Evolutionary conservation across 2,329 filamentous ascomycete genomes (phyloP).

Genomic region (Lasiodiplodia hormozganensis): DNA sequence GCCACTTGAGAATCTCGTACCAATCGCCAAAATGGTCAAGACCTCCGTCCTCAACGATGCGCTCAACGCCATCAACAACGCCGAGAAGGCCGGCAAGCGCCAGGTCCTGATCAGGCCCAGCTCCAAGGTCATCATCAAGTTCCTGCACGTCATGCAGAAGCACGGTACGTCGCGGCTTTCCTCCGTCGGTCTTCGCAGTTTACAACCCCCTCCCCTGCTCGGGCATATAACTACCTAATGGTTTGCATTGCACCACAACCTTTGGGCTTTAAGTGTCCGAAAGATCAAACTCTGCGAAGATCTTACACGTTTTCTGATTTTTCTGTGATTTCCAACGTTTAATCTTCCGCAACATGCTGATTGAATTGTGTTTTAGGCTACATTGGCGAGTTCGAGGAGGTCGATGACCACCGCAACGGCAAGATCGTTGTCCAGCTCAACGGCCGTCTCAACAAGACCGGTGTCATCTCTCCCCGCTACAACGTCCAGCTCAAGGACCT

Average conservation of each 20-base stretch:
- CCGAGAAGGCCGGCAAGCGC: slow-evolving; percentile 99
- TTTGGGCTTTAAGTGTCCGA: slow-evolving; percentile 99
- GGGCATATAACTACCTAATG: slow-evolving; percentile 99
- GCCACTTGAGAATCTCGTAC: slow-evolving; percentile 81
- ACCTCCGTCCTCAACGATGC: slow-evolving; percentile 99
- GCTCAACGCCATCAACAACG: slow-evolving; percentile 99
- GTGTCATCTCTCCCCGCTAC: slow-evolving; percentile 99
- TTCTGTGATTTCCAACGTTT: slow-evolving; percentile 87
- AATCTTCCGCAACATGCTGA: slow-evolving; percentile 91
- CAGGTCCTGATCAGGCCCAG: slow-evolving; percentile 97
- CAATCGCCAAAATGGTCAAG: slow-evolving; percentile 92
- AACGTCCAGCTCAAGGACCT: slow-evolving; percentile 97
- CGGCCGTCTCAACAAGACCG: slow-evolving; percentile 98
- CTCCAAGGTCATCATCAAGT: slow-evolving; percentile 99
- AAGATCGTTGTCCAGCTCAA: slow-evolving; percentile 99
- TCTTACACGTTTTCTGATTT: slow-evolving; percentile 96
- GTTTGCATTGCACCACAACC: slow-evolving; percentile 81
- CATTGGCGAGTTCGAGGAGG: slow-evolving; percentile 99
- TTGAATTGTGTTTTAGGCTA: slow-evolving; percentile 69
- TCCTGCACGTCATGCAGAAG: slow-evolving; percentile 98
- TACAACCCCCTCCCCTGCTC: slow-evolving; percentile 59
- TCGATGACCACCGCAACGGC: slow-evolving; percentile 99
- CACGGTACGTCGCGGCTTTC: slow-evolving; percentile 77
- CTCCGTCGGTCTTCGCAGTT: slow-evolving; percentile 20
- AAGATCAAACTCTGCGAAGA: slow-evolving; percentile 82